These are phyloP conservation scores for Hondaea fermentalgiana DNA, from an alignment of 108 stramenopile genomes.

Conservation along the genomic window DNA sequence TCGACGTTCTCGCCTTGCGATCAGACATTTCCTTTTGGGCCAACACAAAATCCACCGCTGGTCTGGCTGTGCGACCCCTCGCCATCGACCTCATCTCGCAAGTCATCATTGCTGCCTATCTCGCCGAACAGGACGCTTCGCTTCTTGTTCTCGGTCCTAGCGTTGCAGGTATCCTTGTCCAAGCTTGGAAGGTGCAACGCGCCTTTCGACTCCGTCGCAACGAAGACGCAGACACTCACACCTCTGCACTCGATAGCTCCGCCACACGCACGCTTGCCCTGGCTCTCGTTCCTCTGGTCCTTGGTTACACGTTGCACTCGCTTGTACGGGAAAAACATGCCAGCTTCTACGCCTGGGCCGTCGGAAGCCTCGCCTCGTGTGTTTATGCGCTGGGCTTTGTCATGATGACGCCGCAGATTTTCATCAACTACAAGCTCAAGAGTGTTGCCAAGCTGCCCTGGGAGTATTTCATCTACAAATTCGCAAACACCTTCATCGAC, in stretches of 20 bases:
- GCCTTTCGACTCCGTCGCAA: constrained; percentile 28
- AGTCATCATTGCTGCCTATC: constrained; percentile 63
- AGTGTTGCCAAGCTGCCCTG: constrained; percentile 75
- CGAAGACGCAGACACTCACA: background rate
- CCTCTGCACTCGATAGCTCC: constrained; percentile 39
- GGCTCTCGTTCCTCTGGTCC: constrained; percentile 60
- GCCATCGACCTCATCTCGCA: constrained; percentile 63
- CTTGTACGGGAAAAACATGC: constrained; percentile 61
- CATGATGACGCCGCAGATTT: constrained; percentile 81
- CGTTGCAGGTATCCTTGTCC: constrained; percentile 61
- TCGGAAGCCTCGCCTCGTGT: constrained; percentile 58
- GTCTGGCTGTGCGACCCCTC: constrained; percentile 58
- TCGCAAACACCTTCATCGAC: constrained; percentile 78
- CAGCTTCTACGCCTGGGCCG: constrained; percentile 71
- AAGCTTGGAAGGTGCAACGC: constrained; percentile 63
- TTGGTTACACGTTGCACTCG: constrained; percentile 59
- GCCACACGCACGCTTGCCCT: constrained; percentile 58
- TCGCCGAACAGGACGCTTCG: constrained; percentile 66
- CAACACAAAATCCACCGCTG: constrained; percentile 63
- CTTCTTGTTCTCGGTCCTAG: constrained; percentile 60
- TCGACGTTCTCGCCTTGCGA: constrained; percentile 72
- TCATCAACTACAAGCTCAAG: constrained; percentile 80
- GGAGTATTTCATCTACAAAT: constrained; percentile 71
- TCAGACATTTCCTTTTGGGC: constrained; percentile 75
- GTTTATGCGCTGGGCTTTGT: constrained; percentile 80